Base-by-base conservation (phyloP, 2,329 filamentous ascomycete species). In the Diaporthe helianthi region DNA sequence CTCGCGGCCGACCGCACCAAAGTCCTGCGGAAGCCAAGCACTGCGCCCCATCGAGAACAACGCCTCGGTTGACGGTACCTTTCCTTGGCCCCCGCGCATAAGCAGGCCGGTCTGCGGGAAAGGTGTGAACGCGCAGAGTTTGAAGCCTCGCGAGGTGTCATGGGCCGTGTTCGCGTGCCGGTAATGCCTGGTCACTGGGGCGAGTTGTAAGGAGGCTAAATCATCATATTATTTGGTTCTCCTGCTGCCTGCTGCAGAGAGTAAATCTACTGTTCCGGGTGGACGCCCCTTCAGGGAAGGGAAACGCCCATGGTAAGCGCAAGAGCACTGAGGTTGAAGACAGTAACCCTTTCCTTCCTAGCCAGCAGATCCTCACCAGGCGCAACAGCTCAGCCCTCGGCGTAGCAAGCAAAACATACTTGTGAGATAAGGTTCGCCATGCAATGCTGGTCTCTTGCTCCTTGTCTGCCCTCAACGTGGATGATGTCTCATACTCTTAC, bases 251-350 rank as follows among this genome's bases (percentile, higher is more conserved):
- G 44, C 58, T 36, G 58, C 58, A 63, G n/a, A 63, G 15, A 63
- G 7, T 19, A 49, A 26, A 12, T 15, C 19, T 44, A 22, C n/a
- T 47, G 7, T n/a, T 46, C 13, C 29, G 22, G 44, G 44, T 19
- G 19, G 29, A 15, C n/a, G 58, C 58, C 29, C 44, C 31, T 49
- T n/a, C 26, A 47, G 44, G 44, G 44, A 13, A 31, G n/a, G 29
- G 44, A 36, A 29, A n/a, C 19, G 44, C 44, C 44, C 44, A 36
- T 8, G n/a, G 13, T 49, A 33, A 13, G 44, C 58, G 44, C 29
- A 49, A 49, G 58, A 63, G 58, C 58, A 26, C 58, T 63, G 58
- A 63, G 44, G 58, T 63, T 63, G 58, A 63, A 63, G 44, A 63
- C 58, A 63, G 58, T 36, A 36, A 36, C 58, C 44, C 58, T 63